Conservation (phyloP, 129 eudicot species). For the Flaveria brownii region DNA sequence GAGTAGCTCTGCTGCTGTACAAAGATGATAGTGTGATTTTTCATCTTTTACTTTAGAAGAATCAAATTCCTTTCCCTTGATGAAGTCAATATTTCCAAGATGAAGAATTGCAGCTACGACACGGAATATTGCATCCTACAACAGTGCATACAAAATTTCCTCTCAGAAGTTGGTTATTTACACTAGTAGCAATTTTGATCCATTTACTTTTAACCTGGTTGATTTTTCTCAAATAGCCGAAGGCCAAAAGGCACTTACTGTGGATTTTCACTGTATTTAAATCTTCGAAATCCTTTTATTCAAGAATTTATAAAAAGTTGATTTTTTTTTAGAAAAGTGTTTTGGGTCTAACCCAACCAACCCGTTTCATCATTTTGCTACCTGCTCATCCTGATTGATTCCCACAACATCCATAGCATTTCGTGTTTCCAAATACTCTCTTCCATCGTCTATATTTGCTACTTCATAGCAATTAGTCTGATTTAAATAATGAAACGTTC, state of each 20-base stretch:
- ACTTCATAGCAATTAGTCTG: constrained; percentile 92
- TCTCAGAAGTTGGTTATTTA: constrained; percentile 14
- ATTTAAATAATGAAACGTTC: constrained; percentile 82
- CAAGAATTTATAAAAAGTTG: too few relatives aligned
- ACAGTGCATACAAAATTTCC: not conserved
- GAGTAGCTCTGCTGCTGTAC: constrained; percentile 91
- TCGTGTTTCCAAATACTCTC: constrained; percentile 89
- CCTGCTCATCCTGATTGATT: constrained; percentile 93
- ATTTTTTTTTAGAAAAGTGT: not conserved
- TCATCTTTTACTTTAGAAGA: constrained; percentile 88
- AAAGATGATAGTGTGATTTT: constrained; percentile 72
- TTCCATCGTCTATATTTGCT: constrained; percentile 83
- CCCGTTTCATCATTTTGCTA: constrained; percentile 27
- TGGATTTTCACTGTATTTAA: too few relatives aligned
- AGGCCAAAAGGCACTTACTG: not conserved
- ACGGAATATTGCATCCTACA: constrained; percentile 92
- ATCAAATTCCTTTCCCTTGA: constrained; percentile 86
- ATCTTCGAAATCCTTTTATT: too few relatives aligned
- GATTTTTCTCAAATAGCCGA: not conserved
- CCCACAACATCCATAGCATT: constrained; percentile 99
- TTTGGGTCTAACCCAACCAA: not conserved
- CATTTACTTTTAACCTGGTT: not conserved
- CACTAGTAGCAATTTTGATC: not conserved
- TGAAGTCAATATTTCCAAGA: constrained; percentile 84
- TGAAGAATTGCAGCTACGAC: constrained; percentile 99